Percentiles rank a stretch among this genome's conserved stretches.
These are phyloP conservation scores for Raffaelea albimanens DNA, from an alignment of 2,329 filamentous ascomycete genomes.

Conservation along the genomic window DNA sequence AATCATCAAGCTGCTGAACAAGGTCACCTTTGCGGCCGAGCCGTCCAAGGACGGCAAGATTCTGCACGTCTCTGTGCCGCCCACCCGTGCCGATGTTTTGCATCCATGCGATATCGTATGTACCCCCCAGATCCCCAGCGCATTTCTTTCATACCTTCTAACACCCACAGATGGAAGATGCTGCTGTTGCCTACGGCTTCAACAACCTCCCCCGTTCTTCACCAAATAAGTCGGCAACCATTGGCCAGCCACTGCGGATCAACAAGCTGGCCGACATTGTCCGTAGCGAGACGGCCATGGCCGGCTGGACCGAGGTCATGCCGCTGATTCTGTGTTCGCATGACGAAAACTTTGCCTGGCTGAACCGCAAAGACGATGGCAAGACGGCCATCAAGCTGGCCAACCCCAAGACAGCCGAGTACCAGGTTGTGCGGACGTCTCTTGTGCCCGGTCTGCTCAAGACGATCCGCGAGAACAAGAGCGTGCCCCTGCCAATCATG, in stretches of 20 bases:
- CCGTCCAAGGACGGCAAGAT: conserved; percentile 63
- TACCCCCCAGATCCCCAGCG: background rate
- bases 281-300: conserved; percentile 79
- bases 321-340: conserved; percentile 94
- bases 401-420: conserved; percentile 88
- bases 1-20: conserved; percentile 71
- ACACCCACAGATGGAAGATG: conserved; percentile 69
- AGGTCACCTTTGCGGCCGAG: conserved; percentile 79
- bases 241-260: conserved; percentile 78
- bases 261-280: conserved; percentile 95
- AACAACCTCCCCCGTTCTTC: conserved; percentile 86
- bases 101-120: conserved; percentile 78
- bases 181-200: conserved; percentile 94
- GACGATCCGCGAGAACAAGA: conserved; percentile 88
- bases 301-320: conserved; percentile 94
- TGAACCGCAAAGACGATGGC: conserved; percentile 84
- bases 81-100: conserved; percentile 86
- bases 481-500: conserved; percentile 79
- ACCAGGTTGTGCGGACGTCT: conserved; percentile 84
- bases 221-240: conserved; percentile 75
- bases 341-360: conserved; percentile 94
- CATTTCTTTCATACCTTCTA: background rate
- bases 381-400: conserved; percentile 74
- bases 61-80: conserved; percentile 73
- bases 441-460: conserved; percentile 82